A percentile compares a stretch with the other conserved stretches of the same genome.
Conservation (phyloP, 2,329 filamentous ascomycete genomes). For the Clarireedia monteithiana region DNA sequence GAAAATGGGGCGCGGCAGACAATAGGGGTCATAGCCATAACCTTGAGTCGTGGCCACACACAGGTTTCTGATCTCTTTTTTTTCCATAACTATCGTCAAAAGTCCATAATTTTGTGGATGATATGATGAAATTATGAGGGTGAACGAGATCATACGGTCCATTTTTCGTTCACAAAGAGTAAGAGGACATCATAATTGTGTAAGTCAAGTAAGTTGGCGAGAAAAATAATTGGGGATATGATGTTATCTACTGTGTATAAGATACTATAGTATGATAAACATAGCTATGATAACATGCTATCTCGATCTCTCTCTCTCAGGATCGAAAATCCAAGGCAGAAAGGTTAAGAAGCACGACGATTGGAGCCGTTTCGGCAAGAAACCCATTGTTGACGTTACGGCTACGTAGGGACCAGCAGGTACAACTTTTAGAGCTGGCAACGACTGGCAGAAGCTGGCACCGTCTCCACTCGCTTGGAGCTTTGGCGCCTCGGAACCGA, state of each 20-base stretch:
- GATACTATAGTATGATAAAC: not conserved
- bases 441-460: no score
- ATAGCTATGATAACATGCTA: not conserved
- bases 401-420: not conserved
- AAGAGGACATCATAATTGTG: not conserved
- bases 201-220: not conserved
- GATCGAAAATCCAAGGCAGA: constrained; percentile 1
- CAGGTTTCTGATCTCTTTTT: no score
- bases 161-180: no score
- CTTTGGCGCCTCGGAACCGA: not conserved
- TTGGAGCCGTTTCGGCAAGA: no score
- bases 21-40: not conserved
- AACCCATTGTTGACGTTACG: no score
- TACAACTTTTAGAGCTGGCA: not conserved
- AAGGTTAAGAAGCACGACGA: not conserved
- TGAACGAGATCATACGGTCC: no score
- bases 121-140: not conserved
- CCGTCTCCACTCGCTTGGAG: no score
- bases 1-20: not conserved
- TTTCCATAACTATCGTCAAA: no score
- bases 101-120: no score
- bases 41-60: not conserved
- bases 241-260: constrained; percentile 6
- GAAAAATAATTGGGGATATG: constrained; percentile 5
- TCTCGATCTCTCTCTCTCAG: not conserved